Evolutionary conservation across 2,329 filamentous ascomycete genomes (phyloP), one percentile per base, ranked within the genome.

Genomic region (Fusarium verticillioides): DNA sequence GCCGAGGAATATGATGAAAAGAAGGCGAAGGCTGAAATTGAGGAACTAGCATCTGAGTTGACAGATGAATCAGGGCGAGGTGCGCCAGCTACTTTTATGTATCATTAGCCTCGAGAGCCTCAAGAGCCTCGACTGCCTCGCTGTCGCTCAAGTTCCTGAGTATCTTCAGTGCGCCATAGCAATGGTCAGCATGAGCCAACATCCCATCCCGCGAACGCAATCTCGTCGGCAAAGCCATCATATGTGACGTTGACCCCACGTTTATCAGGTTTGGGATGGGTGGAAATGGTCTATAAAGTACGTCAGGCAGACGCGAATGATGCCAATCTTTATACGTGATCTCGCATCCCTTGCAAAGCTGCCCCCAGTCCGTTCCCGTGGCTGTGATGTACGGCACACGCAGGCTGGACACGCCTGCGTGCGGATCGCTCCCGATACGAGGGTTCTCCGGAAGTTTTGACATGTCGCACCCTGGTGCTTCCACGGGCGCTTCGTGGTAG

Each of bases 171-270:
- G 49, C 32, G 1, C 32, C n/a, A 16, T 37, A 52, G n/a, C 49
- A 52, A 2, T 52, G 3, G 0, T 9, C 0, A 0, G 49, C 49
- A 9, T 52, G 49, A 1, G 7, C 3, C 2, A 52, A 2, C n/a
- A 52, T 4, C n/a, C 32, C 32, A 26, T 13, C 1, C 3, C 16
- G 49, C n/a, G 32, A 52, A 15, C 9, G 32, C 2, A 52, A 11
- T 26, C n/a, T 52, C 32, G 18, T 36, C 23, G 23, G 23, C 23
- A 23, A 23, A 23, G 23, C 23, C 23, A 23, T 23, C 23, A 23
- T 23, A 23, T 23, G 23, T 23, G 23, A 23, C 23, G 23, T 23
- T 23, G 23, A 23, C 23, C 23, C 23, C 23, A 23, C 23, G 23
- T 23, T 23, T 23, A 23, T 23, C 23, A 23, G 23, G 23, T 23